These are phyloP conservation scores for Neocatenulostroma microsporum DNA, from an alignment of 2,329 filamentous ascomycete species.

Conservation along the genomic window DNA sequence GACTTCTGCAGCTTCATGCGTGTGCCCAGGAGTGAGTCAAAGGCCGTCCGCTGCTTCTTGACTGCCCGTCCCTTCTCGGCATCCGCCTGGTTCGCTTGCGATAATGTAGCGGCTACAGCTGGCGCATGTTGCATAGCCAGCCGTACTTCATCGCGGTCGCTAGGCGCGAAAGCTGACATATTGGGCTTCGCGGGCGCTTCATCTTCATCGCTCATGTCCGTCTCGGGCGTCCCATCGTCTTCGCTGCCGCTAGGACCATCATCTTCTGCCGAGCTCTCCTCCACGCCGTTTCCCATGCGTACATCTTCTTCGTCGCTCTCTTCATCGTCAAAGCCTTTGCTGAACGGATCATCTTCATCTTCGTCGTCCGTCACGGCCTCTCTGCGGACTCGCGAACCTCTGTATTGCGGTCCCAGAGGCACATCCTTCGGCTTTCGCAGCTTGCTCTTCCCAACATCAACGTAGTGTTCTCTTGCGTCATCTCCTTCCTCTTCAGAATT, in stretches of 20 bases:
- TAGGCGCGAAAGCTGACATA: conserved; percentile 4
- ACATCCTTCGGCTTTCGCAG: conserved; percentile 64
- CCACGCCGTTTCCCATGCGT: conserved; percentile 8
- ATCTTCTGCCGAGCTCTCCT: conserved; percentile 38
- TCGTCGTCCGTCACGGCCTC: conserved; percentile 53
- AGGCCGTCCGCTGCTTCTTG: conserved; percentile 74
- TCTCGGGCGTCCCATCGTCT: conserved; percentile 36
- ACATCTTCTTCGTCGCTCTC: conserved; percentile 30
- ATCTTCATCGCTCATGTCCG: conserved; percentile 39
- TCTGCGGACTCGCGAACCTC: conserved; percentile 67
- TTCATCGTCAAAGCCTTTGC: conserved; percentile 39
- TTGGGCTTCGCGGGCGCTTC: conserved; percentile 35
- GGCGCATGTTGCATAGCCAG: conserved; percentile 22
- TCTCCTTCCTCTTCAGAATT: conserved; percentile 44
- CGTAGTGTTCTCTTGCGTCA: conserved; percentile 72
- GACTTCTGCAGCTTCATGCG: conserved; percentile 92
- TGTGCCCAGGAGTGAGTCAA: conserved; percentile 80
- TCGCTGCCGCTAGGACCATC: conserved; percentile 23
- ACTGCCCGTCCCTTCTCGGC: conserved; percentile 79
- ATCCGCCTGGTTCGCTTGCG: conserved; percentile 64
- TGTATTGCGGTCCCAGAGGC: conserved; percentile 69
- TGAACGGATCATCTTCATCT: conserved; percentile 44
- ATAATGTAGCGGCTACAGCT: conserved; percentile 53
- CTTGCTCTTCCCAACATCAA: conserved; percentile 73
- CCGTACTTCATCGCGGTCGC: neutral